Evolutionary conservation across 179 eudicot species (phyloP), one percentile per base, ranked within the genome.

Genomic region (Heliamphora pulchella): DNA sequence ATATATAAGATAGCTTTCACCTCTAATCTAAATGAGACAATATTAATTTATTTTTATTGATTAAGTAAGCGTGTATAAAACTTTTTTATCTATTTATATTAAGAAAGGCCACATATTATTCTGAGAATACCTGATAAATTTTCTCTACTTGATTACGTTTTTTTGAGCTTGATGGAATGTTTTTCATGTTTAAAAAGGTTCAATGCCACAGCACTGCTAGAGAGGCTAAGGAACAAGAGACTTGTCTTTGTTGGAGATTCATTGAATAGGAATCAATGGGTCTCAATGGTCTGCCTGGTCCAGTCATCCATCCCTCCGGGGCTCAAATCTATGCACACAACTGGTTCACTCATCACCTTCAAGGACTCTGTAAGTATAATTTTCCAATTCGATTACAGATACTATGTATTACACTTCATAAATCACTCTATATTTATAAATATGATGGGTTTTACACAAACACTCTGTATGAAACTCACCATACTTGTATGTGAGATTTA

Each of bases 201-300:
- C 64, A 80, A 80, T 80, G 82, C 78, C 71, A 74, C 54, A 64
- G 73, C 63, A 50, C 9, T 80, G 72, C 48, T 80, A 20, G 82
- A 80, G 78, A 63, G 53, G n/a, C 22, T 74, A 53, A 80, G 78
- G 65, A 48, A 59, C 65, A 80, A 62, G 10, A 80, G 78, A 18
- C 72, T 80, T 43, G 71, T 72, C 10, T 80, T 47, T 74, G 82
- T 80, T 62, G 78, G 82, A 20, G 82, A 80, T 65, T 80, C 78
- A 31, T 9, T 80, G 11, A 80, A 80, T 57, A 22, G 82, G 71
- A 43, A 43, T 20, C 82, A 80, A 74, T 80, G 82, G 78, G 78
- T 64, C 13, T 80, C 82, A n/a, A 80, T 74, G 82, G 72, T 80
- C 47, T 74, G 82, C 63, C 57, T 80, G 20, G 72, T 74, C n/a